Conservation (phyloP, 2,329 filamentous ascomycete genomes). For the Epichloe brachyelytri region DNA sequence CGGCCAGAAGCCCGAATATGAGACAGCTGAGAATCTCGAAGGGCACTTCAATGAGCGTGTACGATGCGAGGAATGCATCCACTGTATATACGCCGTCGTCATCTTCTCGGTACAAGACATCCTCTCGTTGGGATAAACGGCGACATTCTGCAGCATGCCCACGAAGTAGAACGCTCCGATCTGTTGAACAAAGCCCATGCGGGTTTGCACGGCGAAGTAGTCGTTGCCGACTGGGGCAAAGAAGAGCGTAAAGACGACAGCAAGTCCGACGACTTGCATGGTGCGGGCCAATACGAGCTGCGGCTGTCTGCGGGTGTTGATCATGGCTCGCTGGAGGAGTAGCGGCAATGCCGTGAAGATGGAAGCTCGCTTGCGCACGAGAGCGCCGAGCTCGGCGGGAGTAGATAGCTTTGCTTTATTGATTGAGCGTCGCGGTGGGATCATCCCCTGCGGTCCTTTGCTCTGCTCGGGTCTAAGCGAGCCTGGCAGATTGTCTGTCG, state of each 20-base stretch:
- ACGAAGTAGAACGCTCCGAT: constrained; percentile 60
- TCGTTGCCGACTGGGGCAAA: constrained; percentile 59
- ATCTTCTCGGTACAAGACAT: constrained; percentile 67
- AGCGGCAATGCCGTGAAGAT: constrained; percentile 53
- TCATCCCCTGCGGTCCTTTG: constrained; percentile 6
- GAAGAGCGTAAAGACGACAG: constrained; percentile 51
- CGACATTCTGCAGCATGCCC: constrained; percentile 69
- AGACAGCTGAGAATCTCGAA: constrained; percentile 56
- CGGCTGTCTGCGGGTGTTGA: constrained; percentile 58
- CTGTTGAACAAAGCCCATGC: constrained; percentile 62
- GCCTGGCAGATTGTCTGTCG: too few relatives aligned
- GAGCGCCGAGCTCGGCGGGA: constrained; percentile 58
- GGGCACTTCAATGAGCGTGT: constrained; percentile 57
- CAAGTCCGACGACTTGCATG: constrained; percentile 54
- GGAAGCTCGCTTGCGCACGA: constrained; percentile 49
- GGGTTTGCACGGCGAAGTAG: constrained; percentile 58
- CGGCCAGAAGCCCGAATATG: constrained; percentile 50
- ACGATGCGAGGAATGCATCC: constrained; percentile 58
- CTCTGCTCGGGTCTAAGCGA: neutral
- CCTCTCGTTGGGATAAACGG: constrained; percentile 60
- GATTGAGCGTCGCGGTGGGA: constrained; percentile 26
- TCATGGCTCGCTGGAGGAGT: constrained; percentile 50
- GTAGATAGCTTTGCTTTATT: constrained; percentile 40
- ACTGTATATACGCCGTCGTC: constrained; percentile 60
- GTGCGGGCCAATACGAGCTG: constrained; percentile 49